A percentile compares a stretch with the other conserved stretches of the same genome.
These are phyloP conservation scores for Irpex sp. DNA, from an alignment of 1,284 basidiomycete genomes.

Conservation along the genomic window DNA sequence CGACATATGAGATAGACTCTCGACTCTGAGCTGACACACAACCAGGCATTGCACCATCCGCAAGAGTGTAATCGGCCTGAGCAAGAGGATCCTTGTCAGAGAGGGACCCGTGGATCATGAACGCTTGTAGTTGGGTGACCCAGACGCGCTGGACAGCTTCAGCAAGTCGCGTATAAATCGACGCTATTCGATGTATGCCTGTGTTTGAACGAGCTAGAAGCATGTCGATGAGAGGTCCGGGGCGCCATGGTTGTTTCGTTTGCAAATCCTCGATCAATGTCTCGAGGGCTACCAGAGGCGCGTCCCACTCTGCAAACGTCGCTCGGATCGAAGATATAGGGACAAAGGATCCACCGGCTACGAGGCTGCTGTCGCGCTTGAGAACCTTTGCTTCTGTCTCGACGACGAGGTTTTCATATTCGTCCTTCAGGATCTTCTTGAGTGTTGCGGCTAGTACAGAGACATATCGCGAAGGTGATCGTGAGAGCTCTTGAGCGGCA, in stretches of 20 bases:
- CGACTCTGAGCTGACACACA: conserved; percentile 66
- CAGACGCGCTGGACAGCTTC: conserved; percentile 75
- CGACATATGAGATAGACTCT: conserved; percentile 83
- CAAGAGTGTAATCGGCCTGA: conserved; percentile 46
- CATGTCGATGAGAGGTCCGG: conserved; percentile 75
- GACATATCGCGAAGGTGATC: conserved; percentile 68
- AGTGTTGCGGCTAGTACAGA: conserved; percentile 71
- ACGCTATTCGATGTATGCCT: conserved; percentile 69
- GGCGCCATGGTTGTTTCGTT: conserved; percentile 49
- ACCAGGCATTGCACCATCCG: conserved; percentile 66
- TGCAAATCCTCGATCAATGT: conserved; percentile 59
- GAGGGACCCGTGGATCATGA: conserved; percentile 73
- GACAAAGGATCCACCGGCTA: conserved; percentile 72
- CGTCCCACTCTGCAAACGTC: conserved; percentile 79
- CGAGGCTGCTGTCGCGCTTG: conserved; percentile 61
- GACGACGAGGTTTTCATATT: conserved; percentile 77
- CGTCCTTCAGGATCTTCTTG: conserved; percentile 64
- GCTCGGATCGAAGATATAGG: conserved; percentile 78
- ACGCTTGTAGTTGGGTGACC: conserved; percentile 71
- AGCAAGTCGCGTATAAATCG: conserved; percentile 62
- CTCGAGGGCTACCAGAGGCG: conserved; percentile 66
- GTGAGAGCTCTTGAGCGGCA: conserved; percentile 44
- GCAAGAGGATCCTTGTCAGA: conserved; percentile 52
- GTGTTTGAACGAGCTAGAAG: conserved; percentile 64
- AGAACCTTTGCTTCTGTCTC: conserved; percentile 78